Evolutionary conservation across 139 green algal genomes (phyloP).

Genomic region (Pleodorina starrii): DNA sequence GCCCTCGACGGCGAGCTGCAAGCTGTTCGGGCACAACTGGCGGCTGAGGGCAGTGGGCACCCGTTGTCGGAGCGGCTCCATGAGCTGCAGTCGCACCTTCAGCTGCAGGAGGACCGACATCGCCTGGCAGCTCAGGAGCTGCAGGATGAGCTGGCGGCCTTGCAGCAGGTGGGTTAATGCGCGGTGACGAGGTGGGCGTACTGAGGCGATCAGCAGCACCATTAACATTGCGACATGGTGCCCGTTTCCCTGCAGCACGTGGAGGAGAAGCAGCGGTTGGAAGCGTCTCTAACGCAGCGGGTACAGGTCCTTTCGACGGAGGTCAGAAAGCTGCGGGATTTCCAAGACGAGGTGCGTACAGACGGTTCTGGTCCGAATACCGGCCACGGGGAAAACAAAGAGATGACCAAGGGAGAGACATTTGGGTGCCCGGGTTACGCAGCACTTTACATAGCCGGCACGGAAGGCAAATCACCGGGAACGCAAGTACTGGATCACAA

Average conservation of each 20-base stretch:
- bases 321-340: constrained; percentile 5
- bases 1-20: constrained; percentile 12
- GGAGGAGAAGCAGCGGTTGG: background rate
- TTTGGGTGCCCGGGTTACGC: too few species aligned
- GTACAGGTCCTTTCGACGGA: background rate
- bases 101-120: constrained; percentile 41
- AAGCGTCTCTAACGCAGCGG: background rate
- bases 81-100: constrained; percentile 49
- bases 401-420: too few species aligned
- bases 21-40: background rate
- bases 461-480: too few species aligned
- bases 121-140: constrained; percentile 28
- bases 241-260: background rate
- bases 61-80: constrained; percentile 5
- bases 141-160: constrained; percentile 4
- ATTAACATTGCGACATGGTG: background rate
- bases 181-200: too few species aligned
- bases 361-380: too few species aligned
- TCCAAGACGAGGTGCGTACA: constrained; percentile 49
- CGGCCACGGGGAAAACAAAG: too few species aligned
- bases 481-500: too few species aligned
- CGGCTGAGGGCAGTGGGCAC: background rate
- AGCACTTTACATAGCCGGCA: too few species aligned
- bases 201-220: too few species aligned
- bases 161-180: constrained; percentile 17